phyloP scores from a whole-genome alignment of 176 grass and related monocot genomes.

The Carex cristatella region DNA sequence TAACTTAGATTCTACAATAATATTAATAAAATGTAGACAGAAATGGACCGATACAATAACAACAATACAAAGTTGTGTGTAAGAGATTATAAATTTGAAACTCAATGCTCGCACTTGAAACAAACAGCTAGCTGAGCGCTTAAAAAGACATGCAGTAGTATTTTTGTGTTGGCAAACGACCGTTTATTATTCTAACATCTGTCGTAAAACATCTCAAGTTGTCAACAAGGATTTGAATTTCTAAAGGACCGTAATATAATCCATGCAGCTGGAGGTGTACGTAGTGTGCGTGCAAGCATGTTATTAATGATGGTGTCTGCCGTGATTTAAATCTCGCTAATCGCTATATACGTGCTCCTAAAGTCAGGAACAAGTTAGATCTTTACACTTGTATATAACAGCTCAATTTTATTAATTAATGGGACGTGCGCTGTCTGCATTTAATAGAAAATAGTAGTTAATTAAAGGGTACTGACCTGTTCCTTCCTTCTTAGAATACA shows the following conservation, averaged over 20 bases:
- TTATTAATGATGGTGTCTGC: conserved; percentile 1
- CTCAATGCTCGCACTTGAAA: too few species aligned
- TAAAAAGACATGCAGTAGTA: too few species aligned
- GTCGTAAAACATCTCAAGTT: background rate
- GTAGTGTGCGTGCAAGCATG: background rate
- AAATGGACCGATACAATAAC: too few species aligned
- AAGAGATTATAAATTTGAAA: too few species aligned
- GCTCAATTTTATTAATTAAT: background rate
- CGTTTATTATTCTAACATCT: background rate
- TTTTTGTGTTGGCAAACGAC: too few species aligned
- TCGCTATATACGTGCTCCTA: background rate
- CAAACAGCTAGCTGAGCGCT: too few species aligned
- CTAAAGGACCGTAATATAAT: background rate
- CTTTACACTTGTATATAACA: background rate
- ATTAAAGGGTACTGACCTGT: too few species aligned
- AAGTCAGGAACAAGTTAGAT: background rate
- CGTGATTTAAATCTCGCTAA: background rate
- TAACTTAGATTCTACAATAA: too few species aligned
- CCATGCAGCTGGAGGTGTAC: background rate
- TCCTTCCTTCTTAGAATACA: too few species aligned
- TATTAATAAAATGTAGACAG: too few species aligned
- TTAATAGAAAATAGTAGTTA: too few species aligned
- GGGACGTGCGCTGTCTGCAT: background rate
- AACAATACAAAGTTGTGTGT: too few species aligned
- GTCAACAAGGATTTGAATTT: background rate